These are phyloP conservation scores for Plasmopara halstedii DNA, from an alignment of 352 stramenopile species.

Conservation along the genomic window DNA sequence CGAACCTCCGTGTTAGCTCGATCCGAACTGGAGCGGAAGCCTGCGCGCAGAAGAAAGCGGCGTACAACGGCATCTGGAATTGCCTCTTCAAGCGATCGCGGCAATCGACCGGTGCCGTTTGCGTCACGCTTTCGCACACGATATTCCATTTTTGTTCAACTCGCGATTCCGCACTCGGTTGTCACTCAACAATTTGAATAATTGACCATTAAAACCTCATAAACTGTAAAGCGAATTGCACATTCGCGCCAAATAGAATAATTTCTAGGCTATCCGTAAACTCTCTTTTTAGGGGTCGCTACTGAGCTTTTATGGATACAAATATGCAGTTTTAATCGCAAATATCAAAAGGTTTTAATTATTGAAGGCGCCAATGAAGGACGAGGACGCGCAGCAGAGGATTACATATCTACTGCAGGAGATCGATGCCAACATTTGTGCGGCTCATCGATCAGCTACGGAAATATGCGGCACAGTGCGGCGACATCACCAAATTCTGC, in stretches of 20 bases:
- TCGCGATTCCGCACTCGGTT: constrained; percentile 27
- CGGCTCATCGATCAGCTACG: constrained; percentile 65
- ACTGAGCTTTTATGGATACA: constrained; percentile 2
- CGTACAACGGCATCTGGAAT: constrained; percentile 44
- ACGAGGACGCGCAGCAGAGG: constrained; percentile 68
- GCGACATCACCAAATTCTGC: constrained; percentile 66
- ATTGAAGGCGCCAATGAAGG: constrained; percentile 24
- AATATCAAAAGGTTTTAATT: no score
- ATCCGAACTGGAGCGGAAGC: constrained; percentile 47
- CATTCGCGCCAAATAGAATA: not conserved
- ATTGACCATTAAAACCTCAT: no score
- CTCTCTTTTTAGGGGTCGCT: not conserved
- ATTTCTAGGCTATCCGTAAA: not conserved
- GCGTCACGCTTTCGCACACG: constrained; percentile 43
- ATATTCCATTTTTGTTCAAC: constrained; percentile 35
- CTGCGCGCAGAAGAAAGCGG: constrained; percentile 64
- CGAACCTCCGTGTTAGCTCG: constrained; percentile 30
- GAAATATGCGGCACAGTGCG: constrained; percentile 65
- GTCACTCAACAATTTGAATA: not conserved
- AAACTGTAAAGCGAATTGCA: no score
- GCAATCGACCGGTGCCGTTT: constrained; percentile 9
- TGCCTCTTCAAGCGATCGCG: constrained; percentile 18
- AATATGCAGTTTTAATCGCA: no score
- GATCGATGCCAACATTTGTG: constrained; percentile 79
- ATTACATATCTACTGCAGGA: constrained; percentile 81